These are phyloP conservation scores for Yarrowia phangngaensis DNA, from an alignment of 805 yeast species.

Conservation along the genomic window DNA sequence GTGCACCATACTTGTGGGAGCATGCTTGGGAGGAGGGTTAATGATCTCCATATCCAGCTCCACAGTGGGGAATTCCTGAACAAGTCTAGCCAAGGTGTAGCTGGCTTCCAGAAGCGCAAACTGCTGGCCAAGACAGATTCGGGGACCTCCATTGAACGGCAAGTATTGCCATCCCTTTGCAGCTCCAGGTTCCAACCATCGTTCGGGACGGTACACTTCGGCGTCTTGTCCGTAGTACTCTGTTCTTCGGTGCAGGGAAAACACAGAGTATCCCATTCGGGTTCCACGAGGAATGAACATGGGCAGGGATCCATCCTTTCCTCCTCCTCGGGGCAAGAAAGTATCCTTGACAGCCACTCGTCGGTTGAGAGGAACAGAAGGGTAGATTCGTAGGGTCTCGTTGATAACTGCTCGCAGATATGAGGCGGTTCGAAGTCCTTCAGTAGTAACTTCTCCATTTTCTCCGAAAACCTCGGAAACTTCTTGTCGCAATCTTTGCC, in stretches of 20 bases:
- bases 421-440: slow-evolving; percentile 44
- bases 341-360: slow-evolving; percentile 45
- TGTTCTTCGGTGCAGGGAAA: slow-evolving; percentile 43
- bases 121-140: slow-evolving; percentile 51
- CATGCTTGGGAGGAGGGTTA: slow-evolving; percentile 1
- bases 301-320: slow-evolving; percentile 40
- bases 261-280: slow-evolving; percentile 41
- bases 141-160: slow-evolving; percentile 51
- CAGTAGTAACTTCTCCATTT: slow-evolving; percentile 40
- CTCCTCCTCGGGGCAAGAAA: slow-evolving; percentile 51
- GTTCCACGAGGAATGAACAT: slow-evolving; percentile 43
- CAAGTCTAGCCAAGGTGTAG: slow-evolving; percentile 43
- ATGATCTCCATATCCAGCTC: slow-evolving; percentile 22
- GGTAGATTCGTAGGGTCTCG: slow-evolving; percentile 47
- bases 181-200: slow-evolving; percentile 42
- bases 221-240: slow-evolving; percentile 45
- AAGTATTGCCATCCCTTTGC: slow-evolving; percentile 46
- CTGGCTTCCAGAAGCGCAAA: slow-evolving; percentile 50
- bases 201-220: slow-evolving; percentile 41
- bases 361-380: slow-evolving; percentile 47
- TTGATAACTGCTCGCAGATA: slow-evolving; percentile 46
- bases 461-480: slow-evolving; percentile 33
- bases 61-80: slow-evolving; percentile 37
- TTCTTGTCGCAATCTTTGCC: slow-evolving; percentile 39
- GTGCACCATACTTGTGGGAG: slow-evolving; percentile 5